phyloP scores from a whole-genome alignment of 2,329 filamentous ascomycete genomes.

The Lojkania enalia region DNA sequence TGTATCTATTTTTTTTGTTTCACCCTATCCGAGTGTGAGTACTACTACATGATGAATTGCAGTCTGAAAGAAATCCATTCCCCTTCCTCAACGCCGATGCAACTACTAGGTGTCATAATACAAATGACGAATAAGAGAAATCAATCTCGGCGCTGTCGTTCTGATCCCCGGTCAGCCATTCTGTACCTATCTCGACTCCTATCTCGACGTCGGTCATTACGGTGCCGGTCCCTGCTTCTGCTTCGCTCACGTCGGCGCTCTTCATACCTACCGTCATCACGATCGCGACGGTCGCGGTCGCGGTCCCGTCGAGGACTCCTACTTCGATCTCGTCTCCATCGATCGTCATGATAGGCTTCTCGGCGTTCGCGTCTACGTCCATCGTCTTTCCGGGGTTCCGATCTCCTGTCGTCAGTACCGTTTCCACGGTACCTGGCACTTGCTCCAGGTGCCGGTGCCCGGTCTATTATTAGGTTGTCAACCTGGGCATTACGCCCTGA shows the following conservation, averaged over 20 bases:
- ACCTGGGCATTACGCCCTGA: constrained; percentile 37
- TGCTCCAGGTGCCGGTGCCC: constrained; percentile 19
- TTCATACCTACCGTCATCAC: constrained; percentile 34
- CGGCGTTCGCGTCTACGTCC: constrained; percentile 33
- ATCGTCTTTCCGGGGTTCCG: constrained; percentile 23
- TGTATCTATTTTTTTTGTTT: no score
- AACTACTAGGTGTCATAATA: neutral
- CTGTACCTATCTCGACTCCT: constrained; percentile 47
- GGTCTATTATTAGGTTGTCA: constrained; percentile 36
- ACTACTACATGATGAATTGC: no score
- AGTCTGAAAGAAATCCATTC: no score
- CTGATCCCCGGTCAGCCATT: constrained; percentile 43
- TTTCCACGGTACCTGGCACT: constrained; percentile 12
- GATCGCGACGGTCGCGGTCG: constrained; percentile 36
- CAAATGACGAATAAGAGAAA: neutral
- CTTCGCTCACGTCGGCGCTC: constrained; percentile 29
- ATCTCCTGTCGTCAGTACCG: constrained; percentile 6
- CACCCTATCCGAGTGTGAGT: no score
- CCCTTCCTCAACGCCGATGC: no score
- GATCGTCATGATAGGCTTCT: constrained; percentile 43
- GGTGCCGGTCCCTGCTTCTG: constrained; percentile 34
- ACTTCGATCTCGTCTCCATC: constrained; percentile 45
- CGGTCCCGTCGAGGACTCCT: constrained; percentile 37
- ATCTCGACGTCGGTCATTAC: constrained; percentile 40
- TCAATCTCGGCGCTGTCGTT: constrained; percentile 27